Base-by-base conservation (phyloP, 108 stramenopile species). In the Fragilariopsis cylindrus region DNA sequence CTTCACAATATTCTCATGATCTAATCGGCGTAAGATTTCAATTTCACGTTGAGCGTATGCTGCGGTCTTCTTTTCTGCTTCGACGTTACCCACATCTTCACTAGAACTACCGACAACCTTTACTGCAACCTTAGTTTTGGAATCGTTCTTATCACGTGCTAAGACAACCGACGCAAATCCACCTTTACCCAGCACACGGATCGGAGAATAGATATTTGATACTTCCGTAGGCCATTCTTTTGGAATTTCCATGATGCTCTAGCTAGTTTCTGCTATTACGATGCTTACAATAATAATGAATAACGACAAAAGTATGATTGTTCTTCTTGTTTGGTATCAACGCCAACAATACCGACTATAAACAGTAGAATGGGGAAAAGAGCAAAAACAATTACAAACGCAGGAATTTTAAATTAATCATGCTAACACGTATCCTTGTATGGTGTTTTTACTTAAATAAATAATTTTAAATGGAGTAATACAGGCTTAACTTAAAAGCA, bases 1-100 rank as follows among this genome's bases (percentile, higher is more conserved):
- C 19, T 77, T 78, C 75, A 93, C 78, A 76, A 93, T 90, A 54
- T 85, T 82, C 4, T 84, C 84, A 82, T 90, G 87, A 48, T 48
- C 30, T 16, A 88, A 56, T 64, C 82, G 81, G 71, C 68, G 60
- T 46, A 87, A 64, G 48, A 87, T 81, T 16, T 87, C 75, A 47
- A 81, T 70, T 74, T 87, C 86, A 7, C 86, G 72, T 52, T 80
- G 78, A 16, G 70, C 65, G 50, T 84, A 84, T 13, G 68, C 72
- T 4, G n/a, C 12, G 57, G 76, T 60, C 70, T 83, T 12, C 15
- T 53, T 12, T 53, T n/a, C 15, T n/a, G 52, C 12, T 72, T 84
- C 65, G 9, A 12, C n/a, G 7, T 7, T 13, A 9, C 45, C 13
- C 15, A 65, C 40, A 45, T 65, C 67, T 12, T 72, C 46, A 21